phyloP scores from a whole-genome alignment of 495 filamentous ascomycete genomes.

The Penicillium bovifimosum region DNA sequence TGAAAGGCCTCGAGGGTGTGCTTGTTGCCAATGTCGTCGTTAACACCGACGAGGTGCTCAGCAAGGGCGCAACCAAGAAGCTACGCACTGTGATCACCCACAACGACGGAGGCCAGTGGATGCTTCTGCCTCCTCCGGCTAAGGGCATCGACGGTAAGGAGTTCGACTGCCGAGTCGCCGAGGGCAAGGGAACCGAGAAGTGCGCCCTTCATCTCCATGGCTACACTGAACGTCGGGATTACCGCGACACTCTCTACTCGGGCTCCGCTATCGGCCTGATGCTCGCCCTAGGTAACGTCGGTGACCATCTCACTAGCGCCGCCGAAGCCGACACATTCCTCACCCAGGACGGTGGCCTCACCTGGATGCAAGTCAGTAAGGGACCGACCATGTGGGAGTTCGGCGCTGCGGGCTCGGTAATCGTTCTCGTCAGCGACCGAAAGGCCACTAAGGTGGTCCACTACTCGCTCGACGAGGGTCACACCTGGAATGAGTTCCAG shows the following conservation, averaged over 20 bases:
- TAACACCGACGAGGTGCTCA: slow-evolving; percentile 57
- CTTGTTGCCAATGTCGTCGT: slow-evolving; percentile 77
- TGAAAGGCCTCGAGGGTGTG: slow-evolving; percentile 85
- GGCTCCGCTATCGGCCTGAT: slow-evolving; percentile 85
- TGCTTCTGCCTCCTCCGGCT: slow-evolving; percentile 58
- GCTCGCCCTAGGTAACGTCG: slow-evolving; percentile 89
- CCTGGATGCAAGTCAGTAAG: slow-evolving; percentile 77
- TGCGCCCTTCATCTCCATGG: slow-evolving; percentile 91
- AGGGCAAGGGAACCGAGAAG: slow-evolving; percentile 45
- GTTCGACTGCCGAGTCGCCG: slow-evolving; percentile 57
- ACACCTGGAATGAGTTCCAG: slow-evolving; percentile 64
- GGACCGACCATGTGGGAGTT: slow-evolving; percentile 88
- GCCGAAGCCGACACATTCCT: slow-evolving; percentile 79
- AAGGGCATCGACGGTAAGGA: slow-evolving; percentile 63
- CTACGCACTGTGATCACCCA: slow-evolving; percentile 87
- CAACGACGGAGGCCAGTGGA: slow-evolving; percentile 90
- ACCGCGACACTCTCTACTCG: slow-evolving; percentile 77
- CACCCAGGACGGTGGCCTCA: slow-evolving; percentile 80
- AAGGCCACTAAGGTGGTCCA: slow-evolving; percentile 61
- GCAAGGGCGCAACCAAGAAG: slow-evolving; percentile 65
- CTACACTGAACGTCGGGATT: slow-evolving; percentile 82
- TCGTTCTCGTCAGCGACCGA: slow-evolving; percentile 70
- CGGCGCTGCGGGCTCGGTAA: slow-evolving; percentile 86
- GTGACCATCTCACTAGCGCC: slow-evolving; percentile 48
- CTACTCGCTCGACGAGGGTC: slow-evolving; percentile 76